Conservation (phyloP, 495 filamentous ascomycete species). For the Penicillium egyptiacum region DNA sequence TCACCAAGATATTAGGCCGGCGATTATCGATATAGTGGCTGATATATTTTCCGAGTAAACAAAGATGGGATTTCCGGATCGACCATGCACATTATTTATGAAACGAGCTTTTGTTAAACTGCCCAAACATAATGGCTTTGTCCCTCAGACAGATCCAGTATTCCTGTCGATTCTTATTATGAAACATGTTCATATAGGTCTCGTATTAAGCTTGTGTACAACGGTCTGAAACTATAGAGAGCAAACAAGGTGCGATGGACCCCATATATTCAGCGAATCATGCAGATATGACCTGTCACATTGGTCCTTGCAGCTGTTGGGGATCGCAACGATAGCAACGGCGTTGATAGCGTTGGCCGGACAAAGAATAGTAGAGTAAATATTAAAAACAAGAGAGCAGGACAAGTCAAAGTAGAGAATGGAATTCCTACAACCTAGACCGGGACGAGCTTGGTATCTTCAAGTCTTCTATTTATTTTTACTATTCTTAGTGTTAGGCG, state of each 20-base stretch:
- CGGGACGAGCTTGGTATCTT: background rate
- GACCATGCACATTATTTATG: background rate
- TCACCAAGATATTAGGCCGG: background rate
- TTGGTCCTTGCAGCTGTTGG: constrained; percentile 15
- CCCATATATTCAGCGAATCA: constrained; percentile 7
- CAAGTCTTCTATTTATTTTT: background rate
- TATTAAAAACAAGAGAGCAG: constrained; percentile 8
- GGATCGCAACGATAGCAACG: constrained; percentile 15
- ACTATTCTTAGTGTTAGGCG: constrained; percentile 16
- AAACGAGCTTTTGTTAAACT: background rate
- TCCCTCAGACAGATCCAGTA: background rate
- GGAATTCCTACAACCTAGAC: background rate
- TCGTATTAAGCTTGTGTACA: constrained; percentile 1
- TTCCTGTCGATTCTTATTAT: background rate
- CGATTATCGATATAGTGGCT: constrained; percentile 8
- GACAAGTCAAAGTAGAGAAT: background rate
- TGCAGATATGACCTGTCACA: constrained; percentile 14
- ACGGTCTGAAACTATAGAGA: background rate
- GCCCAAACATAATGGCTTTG: constrained; percentile 17
- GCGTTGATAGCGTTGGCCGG: constrained; percentile 12
- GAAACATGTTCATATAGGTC: background rate
- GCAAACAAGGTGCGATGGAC: background rate
- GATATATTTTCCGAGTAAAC: constrained; percentile 11
- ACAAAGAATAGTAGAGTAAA: constrained; percentile 12
- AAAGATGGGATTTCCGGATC: background rate